Conservation (phyloP, 108 stramenopile species). For the Skeletonema grethae region DNA sequence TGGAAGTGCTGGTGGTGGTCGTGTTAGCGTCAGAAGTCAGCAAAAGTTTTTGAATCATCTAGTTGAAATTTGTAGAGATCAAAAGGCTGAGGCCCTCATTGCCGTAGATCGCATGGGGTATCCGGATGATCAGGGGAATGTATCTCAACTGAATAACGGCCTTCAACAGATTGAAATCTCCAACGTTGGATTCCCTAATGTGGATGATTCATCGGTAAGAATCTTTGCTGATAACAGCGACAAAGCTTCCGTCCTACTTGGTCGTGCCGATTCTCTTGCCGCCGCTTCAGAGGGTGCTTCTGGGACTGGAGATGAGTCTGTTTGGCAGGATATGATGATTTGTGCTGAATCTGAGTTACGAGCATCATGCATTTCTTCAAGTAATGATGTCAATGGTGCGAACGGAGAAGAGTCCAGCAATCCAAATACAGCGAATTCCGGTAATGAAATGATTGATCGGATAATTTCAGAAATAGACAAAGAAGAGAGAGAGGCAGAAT, state of each 20-base stretch:
- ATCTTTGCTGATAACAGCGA: slow-evolving; percentile 50
- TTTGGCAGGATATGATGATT: slow-evolving; percentile 76
- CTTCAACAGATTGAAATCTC: slow-evolving; percentile 73
- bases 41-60: slow-evolving; percentile 83
- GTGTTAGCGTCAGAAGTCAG: slow-evolving; percentile 78
- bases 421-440: slow-evolving; percentile 51
- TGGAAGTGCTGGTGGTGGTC: slow-evolving; percentile 52
- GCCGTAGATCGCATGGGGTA: slow-evolving; percentile 79
- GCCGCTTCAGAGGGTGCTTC: slow-evolving; percentile 15
- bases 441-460: slow-evolving; percentile 56
- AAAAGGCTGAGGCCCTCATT: slow-evolving; percentile 65
- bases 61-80: slow-evolving; percentile 73
- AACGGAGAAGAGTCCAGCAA: slow-evolving; percentile 40
- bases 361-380: slow-evolving; percentile 28
- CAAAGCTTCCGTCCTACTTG: slow-evolving; percentile 16
- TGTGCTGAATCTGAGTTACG: slow-evolving; percentile 66
- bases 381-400: slow-evolving; percentile 9
- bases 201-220: slow-evolving; percentile 63
- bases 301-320: slow-evolving; percentile 26
- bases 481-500: slow-evolving; percentile 60
- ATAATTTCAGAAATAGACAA: slow-evolving; percentile 78
- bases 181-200: slow-evolving; percentile 67
- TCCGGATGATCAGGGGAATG: slow-evolving; percentile 21
- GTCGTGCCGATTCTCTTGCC: slow-evolving; percentile 38
- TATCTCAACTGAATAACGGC: slow-evolving; percentile 38